Base-by-base conservation (phyloP, 345 rosid genomes). In the Gossypium anomalum region DNA sequence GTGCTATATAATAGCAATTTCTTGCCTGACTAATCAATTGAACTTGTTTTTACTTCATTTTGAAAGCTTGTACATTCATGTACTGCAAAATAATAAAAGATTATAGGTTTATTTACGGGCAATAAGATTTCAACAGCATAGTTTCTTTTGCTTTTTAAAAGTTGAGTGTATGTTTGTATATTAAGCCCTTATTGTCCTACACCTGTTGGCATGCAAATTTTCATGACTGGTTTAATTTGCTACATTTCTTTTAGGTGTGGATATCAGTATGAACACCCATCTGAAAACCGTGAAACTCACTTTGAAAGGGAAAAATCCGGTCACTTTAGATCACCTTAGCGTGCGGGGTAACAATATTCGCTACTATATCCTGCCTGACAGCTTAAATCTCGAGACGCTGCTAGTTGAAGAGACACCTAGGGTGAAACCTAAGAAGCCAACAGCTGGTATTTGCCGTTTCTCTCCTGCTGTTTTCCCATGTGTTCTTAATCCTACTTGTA, bases 181-280 rank as follows among this genome's bases (percentile, higher is more conserved):
- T 25, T 25, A 25, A 27, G 7, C n/a, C 27, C 14, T 25, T 22
- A 13, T 6, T 25, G 7, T n/a, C 41, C 41, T 34, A n/a, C 19
- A 38, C 48, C 17, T 51, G 0, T 34, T 25, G 29, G 41, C 38
- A 75, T 64, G 77, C 41, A 38, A 75, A n/a, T 3, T 53, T 43
- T 22, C 56, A 12, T 65, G 52, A 52, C 51, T 10, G 51, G 17
- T 52, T 4, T 22, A 19, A 38, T 41, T 27, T 63, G 45, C 43
- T 80, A 63, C 47, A 16, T 67, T 60, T 75, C 75, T 68, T 64
- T 66, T 51, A 96, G 98, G 99, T 81, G 98, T 96, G 64, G 99
- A 96, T 84, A 86, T 93, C 79, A 96, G 98, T 72, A 93, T 96
- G 99, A 96, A 96, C 52, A 96, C 99, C 38, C 99, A 93, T 87